phyloP scores from a whole-genome alignment of 148 eudicot genomes.

The Fallopia convolvulus region DNA sequence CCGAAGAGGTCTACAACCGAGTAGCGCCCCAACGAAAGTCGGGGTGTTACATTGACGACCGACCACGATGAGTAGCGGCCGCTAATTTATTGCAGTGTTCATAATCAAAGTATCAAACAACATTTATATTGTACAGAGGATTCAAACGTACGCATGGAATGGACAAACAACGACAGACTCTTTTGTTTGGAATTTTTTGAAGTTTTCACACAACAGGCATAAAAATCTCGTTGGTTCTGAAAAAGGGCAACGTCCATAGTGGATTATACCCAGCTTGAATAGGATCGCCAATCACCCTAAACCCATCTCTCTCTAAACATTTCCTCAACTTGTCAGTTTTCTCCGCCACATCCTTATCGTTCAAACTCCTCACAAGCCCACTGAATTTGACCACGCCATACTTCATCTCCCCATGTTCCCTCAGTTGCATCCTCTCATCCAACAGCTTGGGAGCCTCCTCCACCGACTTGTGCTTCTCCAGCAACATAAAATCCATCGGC shows the following conservation, averaged over 20 bases:
- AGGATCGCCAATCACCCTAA: slow-evolving; percentile 37
- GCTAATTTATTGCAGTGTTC: no score
- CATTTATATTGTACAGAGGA: no score
- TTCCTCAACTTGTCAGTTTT: slow-evolving; percentile 48
- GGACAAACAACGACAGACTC: no score
- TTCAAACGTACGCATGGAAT: no score
- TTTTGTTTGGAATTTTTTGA: no score
- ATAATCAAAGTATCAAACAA: no score
- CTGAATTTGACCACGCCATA: slow-evolving; percentile 69
- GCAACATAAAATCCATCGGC: slow-evolving; percentile 67
- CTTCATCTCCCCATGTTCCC: slow-evolving; percentile 60
- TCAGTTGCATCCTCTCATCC: slow-evolving; percentile 76
- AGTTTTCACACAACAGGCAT: slow-evolving; percentile 38
- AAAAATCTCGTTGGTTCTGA: slow-evolving; percentile 72
- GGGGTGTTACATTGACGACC: no score
- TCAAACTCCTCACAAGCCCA: slow-evolving; percentile 42
- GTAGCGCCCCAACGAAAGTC: no score
- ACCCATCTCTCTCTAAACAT: slow-evolving; percentile 61
- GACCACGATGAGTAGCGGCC: no score
- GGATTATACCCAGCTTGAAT: slow-evolving; percentile 75
- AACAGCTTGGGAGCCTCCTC: slow-evolving; percentile 74
- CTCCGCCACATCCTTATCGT: slow-evolving; percentile 42
- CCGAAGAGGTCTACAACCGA: no score
- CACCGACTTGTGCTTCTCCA: slow-evolving; percentile 40
- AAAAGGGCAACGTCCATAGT: slow-evolving; percentile 73